phyloP scores from a whole-genome alignment of 1,284 basidiomycete genomes.

The Ceratorhiza oryzae-sativae region DNA sequence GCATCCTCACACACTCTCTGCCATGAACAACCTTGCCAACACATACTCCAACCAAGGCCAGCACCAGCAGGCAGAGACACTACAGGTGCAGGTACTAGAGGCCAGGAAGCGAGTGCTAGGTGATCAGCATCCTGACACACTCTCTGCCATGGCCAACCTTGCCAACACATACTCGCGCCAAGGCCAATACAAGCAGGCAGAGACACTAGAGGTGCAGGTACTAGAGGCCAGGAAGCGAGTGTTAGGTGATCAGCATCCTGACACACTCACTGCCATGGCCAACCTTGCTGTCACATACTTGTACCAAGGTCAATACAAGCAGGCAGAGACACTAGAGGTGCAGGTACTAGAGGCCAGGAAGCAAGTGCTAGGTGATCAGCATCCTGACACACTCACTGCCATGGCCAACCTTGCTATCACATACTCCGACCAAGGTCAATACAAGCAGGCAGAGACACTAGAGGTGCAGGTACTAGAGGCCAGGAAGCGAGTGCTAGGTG shows the following conservation, averaged over 20 bases:
- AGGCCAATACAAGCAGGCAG: slow-evolving; percentile 8
- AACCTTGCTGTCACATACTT: slow-evolving; percentile 4
- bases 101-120: slow-evolving; percentile 6
- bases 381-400: slow-evolving; percentile 3
- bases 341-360: background rate
- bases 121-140: slow-evolving; percentile 14
- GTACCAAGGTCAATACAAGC: slow-evolving; percentile 1
- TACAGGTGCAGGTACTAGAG: slow-evolving; percentile 22
- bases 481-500: background rate
- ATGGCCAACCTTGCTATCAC: slow-evolving; percentile 12
- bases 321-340: slow-evolving; percentile 4
- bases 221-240: background rate
- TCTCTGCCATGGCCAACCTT: background rate
- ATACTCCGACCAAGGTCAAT: background rate
- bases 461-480: background rate
- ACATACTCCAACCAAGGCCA: slow-evolving; percentile 8
- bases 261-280: background rate
- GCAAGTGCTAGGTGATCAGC: slow-evolving; percentile 11
- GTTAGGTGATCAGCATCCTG: background rate
- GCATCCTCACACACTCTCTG: slow-evolving; percentile 10
- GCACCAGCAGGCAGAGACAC: slow-evolving; percentile 11
- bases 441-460: slow-evolving; percentile 5
- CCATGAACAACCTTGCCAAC: background rate
- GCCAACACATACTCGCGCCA: background rate
- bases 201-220: slow-evolving; percentile 2